Conservation (phyloP, 2,329 filamentous ascomycete species). For the Beauveria sp. region DNA sequence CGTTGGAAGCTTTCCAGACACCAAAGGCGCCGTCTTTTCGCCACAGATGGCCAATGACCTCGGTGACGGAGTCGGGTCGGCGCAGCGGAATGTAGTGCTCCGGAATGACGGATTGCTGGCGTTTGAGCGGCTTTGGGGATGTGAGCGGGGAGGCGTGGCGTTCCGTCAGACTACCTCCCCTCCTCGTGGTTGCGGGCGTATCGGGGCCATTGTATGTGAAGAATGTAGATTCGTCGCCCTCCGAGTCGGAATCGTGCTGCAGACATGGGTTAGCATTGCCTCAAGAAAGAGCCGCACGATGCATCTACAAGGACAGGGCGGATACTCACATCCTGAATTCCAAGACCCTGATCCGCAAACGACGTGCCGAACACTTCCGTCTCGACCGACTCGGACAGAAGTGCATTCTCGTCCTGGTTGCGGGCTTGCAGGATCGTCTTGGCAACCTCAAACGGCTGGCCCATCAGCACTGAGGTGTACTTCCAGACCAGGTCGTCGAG, state of each 20-base stretch:
- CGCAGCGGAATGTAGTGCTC: conserved; percentile 62
- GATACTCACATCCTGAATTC: conserved; percentile 28
- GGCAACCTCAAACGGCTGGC: conserved; percentile 94
- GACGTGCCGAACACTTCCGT: conserved; percentile 22
- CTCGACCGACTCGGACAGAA: conserved; percentile 16
- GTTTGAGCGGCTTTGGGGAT: conserved; percentile 18
- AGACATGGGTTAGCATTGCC: not conserved
- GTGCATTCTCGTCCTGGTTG: conserved; percentile 43
- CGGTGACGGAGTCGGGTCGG: conserved; percentile 71
- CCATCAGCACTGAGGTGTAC: conserved; percentile 80
- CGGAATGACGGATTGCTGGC: conserved; percentile 25
- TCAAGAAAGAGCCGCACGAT: not conserved
- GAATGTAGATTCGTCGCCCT: conserved; percentile 73
- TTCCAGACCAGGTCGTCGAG: conserved; percentile 85
- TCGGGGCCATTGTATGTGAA: conserved; percentile 62
- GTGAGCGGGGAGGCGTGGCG: conserved; percentile 26
- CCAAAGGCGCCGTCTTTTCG: conserved; percentile 83
- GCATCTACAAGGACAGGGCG: not conserved
- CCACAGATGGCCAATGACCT: conserved; percentile 84
- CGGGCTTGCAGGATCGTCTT: conserved; percentile 85
- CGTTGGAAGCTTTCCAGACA: conserved; percentile 90
- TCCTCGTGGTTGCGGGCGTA: conserved; percentile 42
- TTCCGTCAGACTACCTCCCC: conserved; percentile 21
- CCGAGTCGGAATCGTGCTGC: conserved; percentile 55
- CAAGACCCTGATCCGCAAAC: conserved; percentile 25